These are phyloP conservation scores for Stellera chamaejasme DNA, from an alignment of 345 rosid species.

Conservation along the genomic window DNA sequence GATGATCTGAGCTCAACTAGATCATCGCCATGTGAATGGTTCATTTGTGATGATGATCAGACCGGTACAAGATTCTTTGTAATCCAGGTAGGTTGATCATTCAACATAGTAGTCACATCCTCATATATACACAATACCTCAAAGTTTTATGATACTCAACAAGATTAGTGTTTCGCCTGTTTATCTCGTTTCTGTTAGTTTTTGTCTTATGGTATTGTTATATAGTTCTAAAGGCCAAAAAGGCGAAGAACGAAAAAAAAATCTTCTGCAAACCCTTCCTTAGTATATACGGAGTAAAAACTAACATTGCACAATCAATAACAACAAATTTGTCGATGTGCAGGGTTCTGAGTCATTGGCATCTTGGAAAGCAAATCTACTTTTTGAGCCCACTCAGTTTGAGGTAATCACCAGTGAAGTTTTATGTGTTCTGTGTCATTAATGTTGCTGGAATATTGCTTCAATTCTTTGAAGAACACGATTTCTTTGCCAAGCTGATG, in stretches of 20 bases:
- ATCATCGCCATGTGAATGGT: conserved; percentile 95
- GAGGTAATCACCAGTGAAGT: conserved; percentile 38
- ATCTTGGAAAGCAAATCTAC: conserved; percentile 86
- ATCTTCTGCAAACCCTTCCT: too few relatives aligned
- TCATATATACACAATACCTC: not conserved
- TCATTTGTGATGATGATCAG: conserved; percentile 77
- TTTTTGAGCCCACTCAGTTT: conserved; percentile 73
- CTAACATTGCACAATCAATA: not conserved
- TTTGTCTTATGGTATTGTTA: not conserved
- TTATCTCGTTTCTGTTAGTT: not conserved
- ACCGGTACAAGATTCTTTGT: conserved; percentile 71
- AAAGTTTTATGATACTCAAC: not conserved
- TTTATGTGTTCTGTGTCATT: conserved; percentile 7
- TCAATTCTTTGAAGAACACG: not conserved
- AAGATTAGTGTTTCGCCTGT: conserved; percentile 1
- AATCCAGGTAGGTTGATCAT: conserved; percentile 56
- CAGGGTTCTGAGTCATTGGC: conserved; percentile 85
- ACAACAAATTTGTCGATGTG: not conserved
- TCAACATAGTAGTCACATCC: too few relatives aligned
- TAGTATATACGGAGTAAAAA: not conserved
- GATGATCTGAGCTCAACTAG: conserved; percentile 67
- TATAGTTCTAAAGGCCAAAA: not conserved
- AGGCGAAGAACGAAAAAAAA: not conserved
- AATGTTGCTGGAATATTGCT: not conserved
- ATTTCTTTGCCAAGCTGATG: not conserved